These are phyloP conservation scores for Cubamyces sp. DNA, from an alignment of 768 basidiomycete species.

Conservation along the genomic window DNA sequence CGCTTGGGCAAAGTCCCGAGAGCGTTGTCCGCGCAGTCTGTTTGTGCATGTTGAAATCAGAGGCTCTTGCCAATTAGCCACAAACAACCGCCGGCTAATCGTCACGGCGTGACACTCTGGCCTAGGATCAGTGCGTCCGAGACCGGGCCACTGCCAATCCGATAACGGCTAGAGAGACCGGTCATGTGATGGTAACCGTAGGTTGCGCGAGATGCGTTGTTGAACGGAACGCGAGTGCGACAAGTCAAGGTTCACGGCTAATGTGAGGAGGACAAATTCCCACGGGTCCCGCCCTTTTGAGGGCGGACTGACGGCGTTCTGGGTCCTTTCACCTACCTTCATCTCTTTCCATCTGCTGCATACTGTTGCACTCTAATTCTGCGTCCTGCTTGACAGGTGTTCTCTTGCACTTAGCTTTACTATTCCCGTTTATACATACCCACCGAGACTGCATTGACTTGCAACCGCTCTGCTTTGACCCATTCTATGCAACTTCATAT, in stretches of 20 bases:
- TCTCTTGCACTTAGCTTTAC: no score
- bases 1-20: no score
- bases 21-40: background rate
- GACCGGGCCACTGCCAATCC: background rate
- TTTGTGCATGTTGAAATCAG: slow-evolving; percentile 10
- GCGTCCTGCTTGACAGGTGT: no score
- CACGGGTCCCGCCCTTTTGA: background rate
- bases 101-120: background rate
- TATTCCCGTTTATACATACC: no score
- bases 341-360: background rate
- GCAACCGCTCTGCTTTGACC: no score
- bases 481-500: no score
- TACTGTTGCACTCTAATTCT: background rate
- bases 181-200: background rate
- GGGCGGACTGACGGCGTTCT: background rate
- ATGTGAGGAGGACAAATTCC: background rate
- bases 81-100: slow-evolving; percentile 6
- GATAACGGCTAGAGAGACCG: background rate
- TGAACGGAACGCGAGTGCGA: background rate
- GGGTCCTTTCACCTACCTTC: background rate
- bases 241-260: background rate
- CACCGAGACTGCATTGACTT: no score
- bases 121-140: background rate
- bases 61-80: slow-evolving; percentile 12
- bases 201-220: background rate